Evolutionary conservation across 2,329 filamentous ascomycete genomes (phyloP).

Genomic region (Saccharata proteae): DNA sequence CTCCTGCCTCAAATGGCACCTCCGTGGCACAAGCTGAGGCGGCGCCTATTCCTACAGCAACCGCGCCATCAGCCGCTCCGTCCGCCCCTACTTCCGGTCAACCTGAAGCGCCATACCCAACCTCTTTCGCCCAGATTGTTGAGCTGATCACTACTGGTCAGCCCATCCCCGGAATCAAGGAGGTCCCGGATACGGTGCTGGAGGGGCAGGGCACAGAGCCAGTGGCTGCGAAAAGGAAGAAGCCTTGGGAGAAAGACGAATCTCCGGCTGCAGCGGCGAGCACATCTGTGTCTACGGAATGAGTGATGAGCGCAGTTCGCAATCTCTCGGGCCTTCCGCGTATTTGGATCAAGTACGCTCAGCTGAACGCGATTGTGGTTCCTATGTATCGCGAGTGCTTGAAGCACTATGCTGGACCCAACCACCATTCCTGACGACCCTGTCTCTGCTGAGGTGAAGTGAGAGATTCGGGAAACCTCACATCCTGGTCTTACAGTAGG

Average conservation of each 20-base stretch:
- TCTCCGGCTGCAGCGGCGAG: constrained; percentile 1
- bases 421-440: too few relatives aligned
- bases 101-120: constrained; percentile 55
- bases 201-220: constrained; percentile 52
- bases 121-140: constrained; percentile 74
- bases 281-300: too few relatives aligned
- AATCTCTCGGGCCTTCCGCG: too few relatives aligned
- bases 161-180: constrained; percentile 73
- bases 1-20: constrained; percentile 2
- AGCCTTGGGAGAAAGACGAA: constrained; percentile 65
- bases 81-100: constrained; percentile 8
- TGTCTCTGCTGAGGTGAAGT: too few relatives aligned
- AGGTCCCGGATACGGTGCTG: constrained; percentile 72
- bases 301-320: too few relatives aligned
- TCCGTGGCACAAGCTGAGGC: not conserved
- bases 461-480: too few relatives aligned
- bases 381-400: too few relatives aligned
- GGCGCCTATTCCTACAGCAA: constrained; percentile 11
- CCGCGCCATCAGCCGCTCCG: constrained; percentile 5
- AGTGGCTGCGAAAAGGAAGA: constrained; percentile 42
- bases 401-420: too few relatives aligned
- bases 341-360: too few relatives aligned
- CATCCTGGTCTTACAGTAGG: too few relatives aligned
- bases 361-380: too few relatives aligned
- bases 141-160: constrained; percentile 72